phyloP scores from a whole-genome alignment of 441 rosid genomes.

The Dalechampia spathulata region DNA sequence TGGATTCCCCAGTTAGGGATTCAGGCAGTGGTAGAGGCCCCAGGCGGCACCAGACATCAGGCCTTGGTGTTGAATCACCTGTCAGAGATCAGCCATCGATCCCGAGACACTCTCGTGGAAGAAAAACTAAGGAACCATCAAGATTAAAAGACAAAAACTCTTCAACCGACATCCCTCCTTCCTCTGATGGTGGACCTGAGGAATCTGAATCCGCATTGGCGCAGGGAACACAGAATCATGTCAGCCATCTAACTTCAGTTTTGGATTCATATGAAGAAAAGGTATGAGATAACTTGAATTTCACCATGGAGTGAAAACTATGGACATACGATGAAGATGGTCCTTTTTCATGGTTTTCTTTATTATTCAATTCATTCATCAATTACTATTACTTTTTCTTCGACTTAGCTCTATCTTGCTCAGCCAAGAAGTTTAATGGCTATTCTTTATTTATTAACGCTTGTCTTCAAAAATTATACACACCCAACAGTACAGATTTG shows the following conservation, averaged over 20 bases:
- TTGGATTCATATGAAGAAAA: constrained; percentile 21
- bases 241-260: constrained; percentile 21
- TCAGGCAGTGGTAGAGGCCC: constrained; percentile 22
- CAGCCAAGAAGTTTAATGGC: too few relatives aligned
- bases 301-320: too few relatives aligned
- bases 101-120: constrained; percentile 39
- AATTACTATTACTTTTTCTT: too few relatives aligned
- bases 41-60: constrained; percentile 25
- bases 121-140: constrained; percentile 39
- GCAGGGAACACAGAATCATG: constrained; percentile 17
- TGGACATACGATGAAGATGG: too few relatives aligned
- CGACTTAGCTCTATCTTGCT: too few relatives aligned
- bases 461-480: too few relatives aligned
- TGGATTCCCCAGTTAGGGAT: constrained; percentile 34
- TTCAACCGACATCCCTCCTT: constrained; percentile 12
- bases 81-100: constrained; percentile 24
- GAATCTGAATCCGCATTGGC: constrained; percentile 7
- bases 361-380: too few relatives aligned
- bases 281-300: constrained; percentile 10
- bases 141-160: constrained; percentile 30
- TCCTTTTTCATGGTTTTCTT: too few relatives aligned
- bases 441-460: too few relatives aligned
- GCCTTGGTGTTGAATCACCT: constrained; percentile 36
- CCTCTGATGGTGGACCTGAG: constrained; percentile 10
- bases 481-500: not conserved